Evolutionary conservation across 2,329 filamentous ascomycete species (phyloP), one percentile per base, ranked within the genome.

Genomic region (Aspergillus sp.): DNA sequence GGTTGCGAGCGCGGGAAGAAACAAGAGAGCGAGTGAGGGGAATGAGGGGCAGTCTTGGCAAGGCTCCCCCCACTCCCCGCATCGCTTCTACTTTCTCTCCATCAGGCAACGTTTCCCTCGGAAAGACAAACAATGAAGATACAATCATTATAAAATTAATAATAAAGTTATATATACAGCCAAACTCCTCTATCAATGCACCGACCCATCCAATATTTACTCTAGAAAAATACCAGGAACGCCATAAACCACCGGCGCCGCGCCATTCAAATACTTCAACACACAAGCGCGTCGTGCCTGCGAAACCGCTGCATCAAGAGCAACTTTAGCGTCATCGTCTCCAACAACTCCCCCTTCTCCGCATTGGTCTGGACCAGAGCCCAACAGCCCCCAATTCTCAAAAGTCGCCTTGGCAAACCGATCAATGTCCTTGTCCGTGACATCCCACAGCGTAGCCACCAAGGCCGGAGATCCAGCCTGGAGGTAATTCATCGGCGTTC

Each of bases 341-440:
- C 35, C 45, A 17, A 40, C 64, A 52, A 51, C 62, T 33, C 27
- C 9, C 27, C 63, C 69, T 73, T 57, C 82, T 82, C 27, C 27
- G 27, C 27, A 31, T 9, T 31, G 27, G 27, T 11, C 27, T 31
- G 27, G 27, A 11, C 27, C 73, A 82, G 81, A 73, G 66, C 19
- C 41, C 41, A 66, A 90, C 6, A 99, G 73, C 0, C 95, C 95
- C 95, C 95, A 99, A 66, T 89, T 83, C 70, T 95, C 90, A 71
- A 96, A 90, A 3, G 90, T 80, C 25, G 84, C 82, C 35, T 88
- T 86, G 0, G 93, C 90, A 73, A 96, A 96, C 17, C 93, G 89
- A 77, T 99, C 96, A 72, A 97, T 96, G 73, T 99, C 95, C 68
- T 90, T 90, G 73, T 99, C 95, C 9, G 95, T 99, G 50, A 99